A percentile compares a stretch with the other conserved stretches of the same genome.
Evolutionary conservation across 352 stramenopile genomes (phyloP).

Genomic region (Globisporangium cystogenes): DNA sequence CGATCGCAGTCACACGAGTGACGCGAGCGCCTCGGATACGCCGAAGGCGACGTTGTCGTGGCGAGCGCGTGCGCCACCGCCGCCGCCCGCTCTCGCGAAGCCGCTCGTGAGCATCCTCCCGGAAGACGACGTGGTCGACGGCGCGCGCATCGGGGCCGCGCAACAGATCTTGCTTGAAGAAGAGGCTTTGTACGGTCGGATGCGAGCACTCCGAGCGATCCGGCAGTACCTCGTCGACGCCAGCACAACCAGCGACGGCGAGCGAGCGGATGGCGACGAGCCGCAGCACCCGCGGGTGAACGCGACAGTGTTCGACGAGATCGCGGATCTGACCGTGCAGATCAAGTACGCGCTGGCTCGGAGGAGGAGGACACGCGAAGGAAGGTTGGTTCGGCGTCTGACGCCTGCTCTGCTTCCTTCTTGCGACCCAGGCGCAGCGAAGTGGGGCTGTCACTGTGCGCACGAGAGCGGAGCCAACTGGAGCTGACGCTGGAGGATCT

Average conservation of each 20-base stretch:
- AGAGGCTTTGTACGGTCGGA: slow-evolving; percentile 38
- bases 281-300: neutral
- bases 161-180: slow-evolving; percentile 34
- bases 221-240: slow-evolving; percentile 10
- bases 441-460: neutral
- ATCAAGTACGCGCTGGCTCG: slow-evolving; percentile 12
- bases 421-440: neutral
- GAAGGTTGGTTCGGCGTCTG: neutral
- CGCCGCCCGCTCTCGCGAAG: slow-evolving; percentile 24
- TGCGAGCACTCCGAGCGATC: slow-evolving; percentile 11
- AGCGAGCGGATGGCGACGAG: neutral
- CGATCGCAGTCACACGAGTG: neutral
- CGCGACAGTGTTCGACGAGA: slow-evolving; percentile 22
- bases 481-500: slow-evolving; percentile 7
- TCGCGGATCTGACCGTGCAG: slow-evolving; percentile 14
- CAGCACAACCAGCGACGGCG: too few relatives aligned
- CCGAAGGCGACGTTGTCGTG: neutral
- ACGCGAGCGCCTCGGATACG: neutral
- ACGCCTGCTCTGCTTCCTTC: neutral
- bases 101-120: slow-evolving; percentile 41
- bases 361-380: neutral
- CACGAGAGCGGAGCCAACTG: slow-evolving; percentile 5
- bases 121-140: slow-evolving; percentile 41
- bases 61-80: slow-evolving; percentile 9
- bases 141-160: slow-evolving; percentile 24